Conservation (phyloP, 2,329 filamentous ascomycete genomes). For the Phialemonium atrogriseum region DNA sequence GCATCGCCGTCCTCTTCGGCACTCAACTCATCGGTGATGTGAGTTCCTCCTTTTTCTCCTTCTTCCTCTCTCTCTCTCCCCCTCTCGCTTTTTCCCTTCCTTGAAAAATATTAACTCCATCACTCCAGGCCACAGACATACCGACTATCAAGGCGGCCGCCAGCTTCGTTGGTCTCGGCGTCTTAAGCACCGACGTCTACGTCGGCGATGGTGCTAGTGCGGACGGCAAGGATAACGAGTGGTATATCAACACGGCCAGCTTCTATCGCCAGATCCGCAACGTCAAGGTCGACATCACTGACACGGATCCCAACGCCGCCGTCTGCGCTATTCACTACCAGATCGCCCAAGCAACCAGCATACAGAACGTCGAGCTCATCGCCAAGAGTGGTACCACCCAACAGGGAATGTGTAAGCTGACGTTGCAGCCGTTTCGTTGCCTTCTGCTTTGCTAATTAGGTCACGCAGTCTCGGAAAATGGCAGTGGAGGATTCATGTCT, state of each 20-base stretch:
- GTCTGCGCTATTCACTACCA: neutral
- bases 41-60: too few relatives aligned
- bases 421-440: too few relatives aligned
- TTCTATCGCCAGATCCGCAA: slow-evolving; percentile 3
- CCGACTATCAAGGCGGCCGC: neutral
- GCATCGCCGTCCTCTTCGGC: slow-evolving; percentile 6
- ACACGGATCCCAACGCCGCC: neutral
- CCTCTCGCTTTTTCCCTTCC: too few relatives aligned
- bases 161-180: neutral
- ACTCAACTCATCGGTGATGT: slow-evolving; percentile 8
- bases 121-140: slow-evolving; percentile 1
- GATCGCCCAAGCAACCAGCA: slow-evolving; percentile 48
- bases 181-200: neutral
- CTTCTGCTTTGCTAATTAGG: too few relatives aligned
- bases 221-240: neutral
- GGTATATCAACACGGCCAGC: slow-evolving; percentile 1
- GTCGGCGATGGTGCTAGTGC: neutral
- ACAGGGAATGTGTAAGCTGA: too few relatives aligned
- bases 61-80: too few relatives aligned
- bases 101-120: too few relatives aligned
- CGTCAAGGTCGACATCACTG: slow-evolving; percentile 2
- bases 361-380: slow-evolving; percentile 50
- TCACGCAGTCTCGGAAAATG: slow-evolving; percentile 45
- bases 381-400: slow-evolving; percentile 29
- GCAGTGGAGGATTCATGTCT: slow-evolving; percentile 23